These are phyloP conservation scores for Penicillium sp. DNA, from an alignment of 2,329 filamentous ascomycete species.

Conservation along the genomic window DNA sequence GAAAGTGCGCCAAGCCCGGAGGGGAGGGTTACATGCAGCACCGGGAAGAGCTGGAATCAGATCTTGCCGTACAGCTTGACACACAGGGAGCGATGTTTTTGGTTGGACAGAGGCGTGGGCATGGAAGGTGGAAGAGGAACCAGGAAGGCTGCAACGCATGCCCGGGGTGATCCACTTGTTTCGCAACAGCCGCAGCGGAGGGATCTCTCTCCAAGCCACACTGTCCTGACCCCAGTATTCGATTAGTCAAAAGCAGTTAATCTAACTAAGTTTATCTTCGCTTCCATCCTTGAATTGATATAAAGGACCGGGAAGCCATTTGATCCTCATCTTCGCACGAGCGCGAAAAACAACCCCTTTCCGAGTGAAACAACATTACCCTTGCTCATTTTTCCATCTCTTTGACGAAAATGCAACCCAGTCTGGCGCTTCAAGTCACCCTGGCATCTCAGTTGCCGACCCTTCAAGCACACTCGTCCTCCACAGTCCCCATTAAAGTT, in stretches of 20 bases:
- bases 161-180: neutral
- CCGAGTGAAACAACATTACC: neutral
- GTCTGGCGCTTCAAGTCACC: constrained; percentile 21
- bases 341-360: neutral
- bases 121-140: neutral
- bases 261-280: too few species aligned
- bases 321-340: neutral
- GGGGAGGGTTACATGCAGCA: constrained; percentile 16
- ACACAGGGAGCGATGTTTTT: neutral
- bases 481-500: constrained; percentile 28
- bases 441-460: constrained; percentile 16
- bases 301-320: neutral
- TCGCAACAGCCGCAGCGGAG: neutral
- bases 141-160: neutral
- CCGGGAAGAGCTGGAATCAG: constrained; percentile 1
- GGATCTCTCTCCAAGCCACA: neutral
- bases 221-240: neutral
- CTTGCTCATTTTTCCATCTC: neutral
- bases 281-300: neutral
- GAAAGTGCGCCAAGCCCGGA: constrained; percentile 4
- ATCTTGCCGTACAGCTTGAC: constrained; percentile 2
- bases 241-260: too few species aligned
- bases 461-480: constrained; percentile 16
- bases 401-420: constrained; percentile 9
- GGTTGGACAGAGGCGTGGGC: constrained; percentile 1